phyloP scores from a whole-genome alignment of 768 basidiomycete species.

The Mycena chlorophos region DNA sequence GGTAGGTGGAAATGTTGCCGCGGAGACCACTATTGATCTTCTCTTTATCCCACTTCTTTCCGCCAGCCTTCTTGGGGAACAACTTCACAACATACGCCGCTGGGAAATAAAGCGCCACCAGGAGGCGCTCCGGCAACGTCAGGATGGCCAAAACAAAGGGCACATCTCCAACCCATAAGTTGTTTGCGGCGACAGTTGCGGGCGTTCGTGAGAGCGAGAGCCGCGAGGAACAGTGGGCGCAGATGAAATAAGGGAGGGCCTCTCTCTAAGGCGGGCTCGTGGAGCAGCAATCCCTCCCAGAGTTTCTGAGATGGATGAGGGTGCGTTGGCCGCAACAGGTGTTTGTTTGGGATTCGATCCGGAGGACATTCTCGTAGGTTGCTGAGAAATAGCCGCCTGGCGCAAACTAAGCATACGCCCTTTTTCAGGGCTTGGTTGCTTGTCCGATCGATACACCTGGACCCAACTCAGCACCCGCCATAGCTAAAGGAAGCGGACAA shows the following conservation, averaged over 20 bases:
- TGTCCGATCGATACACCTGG: not conserved
- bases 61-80: slow-evolving; percentile 19
- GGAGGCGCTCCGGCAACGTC: slow-evolving; percentile 26
- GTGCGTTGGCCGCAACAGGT: not conserved
- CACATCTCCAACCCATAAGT: slow-evolving; percentile 28
- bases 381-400: not conserved
- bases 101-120: slow-evolving; percentile 23
- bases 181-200: slow-evolving; percentile 13
- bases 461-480: not conserved
- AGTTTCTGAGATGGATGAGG: not conserved
- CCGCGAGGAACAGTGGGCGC: not conserved
- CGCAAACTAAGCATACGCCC: not conserved
- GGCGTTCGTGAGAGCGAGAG: not conserved
- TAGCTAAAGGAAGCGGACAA: not conserved
- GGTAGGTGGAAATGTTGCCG: slow-evolving; percentile 25
- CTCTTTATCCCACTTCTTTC: not conserved
- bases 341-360: not conserved
- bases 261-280: not conserved
- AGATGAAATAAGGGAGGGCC: not conserved
- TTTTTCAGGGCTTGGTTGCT: not conserved
- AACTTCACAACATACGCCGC: too few species aligned
- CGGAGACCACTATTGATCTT: slow-evolving; percentile 10
- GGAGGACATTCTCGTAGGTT: not conserved
- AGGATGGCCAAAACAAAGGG: slow-evolving; percentile 21
- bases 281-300: not conserved